A percentile compares a stretch with the other conserved stretches of the same genome.
Evolutionary conservation across 148 eudicot species (phyloP).

Genomic region (Rheum nobile): DNA sequence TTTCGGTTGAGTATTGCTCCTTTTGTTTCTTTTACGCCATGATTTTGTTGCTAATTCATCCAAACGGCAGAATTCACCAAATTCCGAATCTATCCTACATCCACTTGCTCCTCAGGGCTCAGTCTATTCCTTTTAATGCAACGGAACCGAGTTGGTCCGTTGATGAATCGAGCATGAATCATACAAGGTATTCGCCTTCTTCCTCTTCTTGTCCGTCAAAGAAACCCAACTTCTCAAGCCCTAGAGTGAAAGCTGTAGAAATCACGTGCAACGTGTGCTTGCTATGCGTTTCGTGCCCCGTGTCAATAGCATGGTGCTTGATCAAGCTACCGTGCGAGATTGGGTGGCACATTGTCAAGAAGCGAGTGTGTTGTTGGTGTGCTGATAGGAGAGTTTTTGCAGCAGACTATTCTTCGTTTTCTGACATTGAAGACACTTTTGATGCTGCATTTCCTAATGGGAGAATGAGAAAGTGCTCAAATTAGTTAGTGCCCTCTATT

Average conservation of each 20-base stretch:
- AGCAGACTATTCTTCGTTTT: conserved; percentile 18
- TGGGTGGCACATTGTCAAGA: conserved; percentile 15
- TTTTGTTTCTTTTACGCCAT: background rate
- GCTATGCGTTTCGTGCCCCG: conserved; percentile 28
- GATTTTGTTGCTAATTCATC: background rate
- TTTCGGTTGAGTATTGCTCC: background rate
- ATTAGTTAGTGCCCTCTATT: background rate
- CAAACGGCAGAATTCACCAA: background rate
- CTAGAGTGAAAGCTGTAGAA: conserved; percentile 6
- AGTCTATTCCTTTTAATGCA: background rate
- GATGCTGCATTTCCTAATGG: background rate
- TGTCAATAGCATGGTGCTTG: conserved; percentile 18
- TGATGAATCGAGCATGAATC: background rate
- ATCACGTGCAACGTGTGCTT: conserved; percentile 20
- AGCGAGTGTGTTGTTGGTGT: conserved; percentile 12
- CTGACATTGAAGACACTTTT: conserved; percentile 19
- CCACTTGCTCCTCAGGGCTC: background rate
- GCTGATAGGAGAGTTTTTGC: conserved; percentile 12
- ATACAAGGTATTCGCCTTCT: background rate
- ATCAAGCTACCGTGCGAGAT: conserved; percentile 22
- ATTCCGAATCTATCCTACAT: background rate
- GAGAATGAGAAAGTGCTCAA: background rate
- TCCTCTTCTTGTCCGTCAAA: background rate
- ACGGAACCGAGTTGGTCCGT: background rate
- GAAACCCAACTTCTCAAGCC: background rate